Evolutionary conservation across 306 rosid species (phyloP).

Genomic region (Luffa acutangula): DNA sequence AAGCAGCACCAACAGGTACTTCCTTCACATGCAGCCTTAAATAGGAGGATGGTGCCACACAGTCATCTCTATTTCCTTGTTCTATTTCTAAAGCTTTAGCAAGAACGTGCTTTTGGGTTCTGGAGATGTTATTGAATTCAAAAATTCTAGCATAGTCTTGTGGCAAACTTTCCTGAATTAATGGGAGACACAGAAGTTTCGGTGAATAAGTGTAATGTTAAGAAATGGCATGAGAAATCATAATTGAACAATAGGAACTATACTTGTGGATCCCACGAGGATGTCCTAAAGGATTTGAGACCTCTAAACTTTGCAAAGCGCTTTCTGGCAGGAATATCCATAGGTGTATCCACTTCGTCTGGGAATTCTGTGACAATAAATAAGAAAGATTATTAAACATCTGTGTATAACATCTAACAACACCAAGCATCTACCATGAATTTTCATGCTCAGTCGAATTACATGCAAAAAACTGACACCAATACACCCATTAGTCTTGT

Average conservation of each 20-base stretch:
- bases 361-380: conserved; percentile 58
- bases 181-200: not conserved
- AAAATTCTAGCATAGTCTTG: conserved; percentile 72
- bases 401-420: not conserved
- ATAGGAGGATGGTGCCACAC: conserved; percentile 47
- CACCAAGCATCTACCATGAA: not conserved
- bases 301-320: conserved; percentile 93
- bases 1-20: conserved; percentile 53
- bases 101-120: conserved; percentile 69
- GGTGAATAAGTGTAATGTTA: not conserved
- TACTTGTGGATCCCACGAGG: conserved; percentile 96
- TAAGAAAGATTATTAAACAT: conserved; percentile 8
- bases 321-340: conserved; percentile 74
- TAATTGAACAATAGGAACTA: conserved; percentile 1
- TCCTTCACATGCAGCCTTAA: conserved; percentile 64
- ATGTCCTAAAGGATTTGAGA: conserved; percentile 90
- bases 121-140: conserved; percentile 59
- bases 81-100: conserved; percentile 65
- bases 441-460: not conserved
- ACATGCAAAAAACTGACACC: not conserved
- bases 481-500: not conserved
- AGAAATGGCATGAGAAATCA: not conserved
- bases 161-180: conserved; percentile 82
- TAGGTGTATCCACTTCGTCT: conserved; percentile 93
- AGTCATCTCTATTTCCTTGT: conserved; percentile 45